phyloP scores from a whole-genome alignment of 768 basidiomycete genomes.

The Podaxis pistillaris region DNA sequence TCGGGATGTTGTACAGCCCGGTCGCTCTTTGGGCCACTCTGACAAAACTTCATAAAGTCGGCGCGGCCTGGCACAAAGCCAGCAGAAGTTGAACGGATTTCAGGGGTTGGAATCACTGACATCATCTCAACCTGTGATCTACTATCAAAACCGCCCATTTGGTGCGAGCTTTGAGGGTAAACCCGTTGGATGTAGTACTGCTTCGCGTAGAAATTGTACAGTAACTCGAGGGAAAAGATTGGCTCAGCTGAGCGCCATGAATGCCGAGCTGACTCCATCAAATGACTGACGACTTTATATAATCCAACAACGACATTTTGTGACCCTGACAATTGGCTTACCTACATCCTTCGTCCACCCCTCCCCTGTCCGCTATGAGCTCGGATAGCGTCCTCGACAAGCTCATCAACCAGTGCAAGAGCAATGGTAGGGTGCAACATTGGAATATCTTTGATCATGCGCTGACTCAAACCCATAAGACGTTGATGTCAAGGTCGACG shows the following conservation, averaged over 20 bases:
- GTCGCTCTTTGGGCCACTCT: slow-evolving; percentile 83
- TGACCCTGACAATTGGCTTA: slow-evolving; percentile 8
- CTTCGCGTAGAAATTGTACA: too few relatives aligned
- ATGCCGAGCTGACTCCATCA: slow-evolving; percentile 1
- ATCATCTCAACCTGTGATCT: not conserved
- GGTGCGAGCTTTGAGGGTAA: not conserved
- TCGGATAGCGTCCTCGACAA: slow-evolving; percentile 50
- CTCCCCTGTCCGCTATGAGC: slow-evolving; percentile 42
- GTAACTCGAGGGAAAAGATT: too few relatives aligned
- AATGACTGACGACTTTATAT: slow-evolving; percentile 11
- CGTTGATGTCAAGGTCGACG: slow-evolving; percentile 79
- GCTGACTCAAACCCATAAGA: slow-evolving; percentile 40
- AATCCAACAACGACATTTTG: slow-evolving; percentile 13
- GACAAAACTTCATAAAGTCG: slow-evolving; percentile 47
- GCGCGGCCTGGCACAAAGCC: not conserved
- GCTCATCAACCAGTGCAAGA: slow-evolving; percentile 65
- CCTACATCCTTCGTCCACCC: slow-evolving; percentile 1
- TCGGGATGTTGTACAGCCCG: slow-evolving; percentile 80
- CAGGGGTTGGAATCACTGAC: not conserved
- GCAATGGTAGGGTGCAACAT: slow-evolving; percentile 44
- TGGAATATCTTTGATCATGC: not conserved
- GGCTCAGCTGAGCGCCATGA: not conserved
- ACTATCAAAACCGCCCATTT: not conserved
- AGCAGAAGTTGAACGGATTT: not conserved
- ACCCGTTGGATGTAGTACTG: too few relatives aligned